These are phyloP conservation scores for Colletotrichum eleusines DNA, from an alignment of 2,329 filamentous ascomycete species.

Conservation along the genomic window DNA sequence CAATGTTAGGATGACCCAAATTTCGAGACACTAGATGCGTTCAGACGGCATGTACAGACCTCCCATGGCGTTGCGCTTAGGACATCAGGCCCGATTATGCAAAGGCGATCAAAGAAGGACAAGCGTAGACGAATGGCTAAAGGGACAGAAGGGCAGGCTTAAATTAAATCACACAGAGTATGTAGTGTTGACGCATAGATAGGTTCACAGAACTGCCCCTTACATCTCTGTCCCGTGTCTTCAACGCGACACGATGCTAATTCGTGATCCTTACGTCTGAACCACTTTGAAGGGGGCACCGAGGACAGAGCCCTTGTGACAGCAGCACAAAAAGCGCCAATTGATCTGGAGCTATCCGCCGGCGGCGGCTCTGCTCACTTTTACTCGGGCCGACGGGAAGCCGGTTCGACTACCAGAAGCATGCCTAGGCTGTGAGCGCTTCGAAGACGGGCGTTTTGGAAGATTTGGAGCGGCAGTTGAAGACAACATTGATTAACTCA, in stretches of 20 bases:
- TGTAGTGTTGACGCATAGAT: not conserved
- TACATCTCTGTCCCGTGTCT: not conserved
- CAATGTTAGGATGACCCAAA: conserved; percentile 35
- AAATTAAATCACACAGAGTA: conserved; percentile 1
- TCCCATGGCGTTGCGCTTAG: not conserved
- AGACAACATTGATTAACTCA: no score
- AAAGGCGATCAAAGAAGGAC: conserved; percentile 3
- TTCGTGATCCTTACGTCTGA: not conserved
- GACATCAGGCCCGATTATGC: not conserved
- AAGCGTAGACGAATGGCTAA: conserved; percentile 15
- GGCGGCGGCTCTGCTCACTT: not conserved
- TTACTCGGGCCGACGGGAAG: not conserved
- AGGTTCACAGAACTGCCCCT: not conserved
- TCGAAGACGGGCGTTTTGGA: not conserved
- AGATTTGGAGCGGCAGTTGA: no score
- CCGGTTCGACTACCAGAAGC: not conserved
- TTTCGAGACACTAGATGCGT: not conserved
- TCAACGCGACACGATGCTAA: not conserved
- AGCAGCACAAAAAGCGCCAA: not conserved
- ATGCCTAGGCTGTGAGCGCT: not conserved
- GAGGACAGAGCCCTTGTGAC: not conserved
- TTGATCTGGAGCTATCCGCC: not conserved
- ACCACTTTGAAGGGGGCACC: not conserved
- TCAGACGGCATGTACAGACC: no score
- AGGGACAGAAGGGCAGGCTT: not conserved